Conservation (phyloP, 1,284 basidiomycete genomes). For the Wallemia ichthyophaga region DNA sequence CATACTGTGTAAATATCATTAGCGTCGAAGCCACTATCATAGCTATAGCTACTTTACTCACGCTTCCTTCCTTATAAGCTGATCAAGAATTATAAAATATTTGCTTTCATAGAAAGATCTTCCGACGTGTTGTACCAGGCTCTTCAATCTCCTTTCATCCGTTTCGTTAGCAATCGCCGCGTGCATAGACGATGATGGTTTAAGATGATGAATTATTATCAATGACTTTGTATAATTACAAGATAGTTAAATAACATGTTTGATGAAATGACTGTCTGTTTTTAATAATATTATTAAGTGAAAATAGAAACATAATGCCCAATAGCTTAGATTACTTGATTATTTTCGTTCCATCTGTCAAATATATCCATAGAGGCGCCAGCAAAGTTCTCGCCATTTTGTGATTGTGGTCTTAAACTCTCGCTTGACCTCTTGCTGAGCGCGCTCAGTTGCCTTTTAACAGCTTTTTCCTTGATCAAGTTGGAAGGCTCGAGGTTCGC, state of each 20-base stretch:
- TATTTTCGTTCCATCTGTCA: neutral
- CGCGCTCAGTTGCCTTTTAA: neutral
- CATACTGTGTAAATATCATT: neutral
- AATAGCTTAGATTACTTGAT: neutral
- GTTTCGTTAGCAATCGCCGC: neutral
- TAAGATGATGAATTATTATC: neutral
- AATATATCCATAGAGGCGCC: neutral
- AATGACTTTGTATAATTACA: neutral
- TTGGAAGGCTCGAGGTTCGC: neutral
- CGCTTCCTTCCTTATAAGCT: slow-evolving; percentile 68
- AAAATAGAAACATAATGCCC: too few relatives aligned
- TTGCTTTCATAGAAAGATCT: slow-evolving; percentile 83
- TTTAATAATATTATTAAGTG: neutral
- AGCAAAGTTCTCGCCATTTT: neutral
- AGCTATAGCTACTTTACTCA: slow-evolving; percentile 24
- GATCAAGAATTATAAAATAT: slow-evolving; percentile 70
- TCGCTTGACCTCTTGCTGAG: neutral
- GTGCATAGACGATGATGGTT: neutral
- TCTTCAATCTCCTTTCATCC: neutral
- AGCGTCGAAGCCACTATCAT: neutral
- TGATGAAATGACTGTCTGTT: neutral
- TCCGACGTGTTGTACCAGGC: slow-evolving; percentile 68
- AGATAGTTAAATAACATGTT: neutral
- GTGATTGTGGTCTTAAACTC: neutral
- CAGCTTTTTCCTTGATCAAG: neutral